Base-by-base conservation (phyloP, 805 yeast genomes). In the Torulaspora franciscae region DNA sequence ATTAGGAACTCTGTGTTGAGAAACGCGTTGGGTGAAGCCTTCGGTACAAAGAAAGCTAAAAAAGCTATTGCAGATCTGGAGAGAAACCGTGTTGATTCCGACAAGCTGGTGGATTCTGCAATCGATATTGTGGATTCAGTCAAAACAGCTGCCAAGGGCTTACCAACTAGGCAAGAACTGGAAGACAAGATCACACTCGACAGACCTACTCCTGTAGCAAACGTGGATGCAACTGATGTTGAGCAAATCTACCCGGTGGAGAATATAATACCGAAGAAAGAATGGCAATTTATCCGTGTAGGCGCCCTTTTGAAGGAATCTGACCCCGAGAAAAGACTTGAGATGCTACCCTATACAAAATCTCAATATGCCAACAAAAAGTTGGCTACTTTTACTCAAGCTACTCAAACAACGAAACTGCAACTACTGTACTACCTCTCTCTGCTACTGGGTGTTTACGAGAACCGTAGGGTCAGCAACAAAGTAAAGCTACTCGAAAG, bases 31-130 rank as follows among this genome's bases (percentile, higher is more conserved):
- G 99, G 99, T 60, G 91, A 88, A 67, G 95, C 93, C 2, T 93
- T 93, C 57, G 99, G 99, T 75, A 91, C 99, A 46, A 90, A 86
- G 70, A 90, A 81, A 70, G 97, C 97, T 50, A 91, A 88, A 71
- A 84, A 87, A 56, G 95, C 95, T 28, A 85, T 93, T 58, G 70
- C 77, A 41, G 91, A 83, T 62, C 67, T 80, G 57, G 93, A 83
- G 58, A 80, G 84, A 65, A 93, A 93, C 68, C 76, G 85, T 57
- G 81, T 93, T 59, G 97, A 93, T 62, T 76, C 96, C 2, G 95
- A 80, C 42, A 78, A 81, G 65, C 75, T 93, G 54, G 84, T 77
- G 45, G 83, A 76, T 48, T 71, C 81, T 41, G 93, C 91, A 62
- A 65, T 79, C 48, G 93, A 86, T 56, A 90, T 91, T 57, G 80